Evolutionary conservation across 1,139 yeast species (phyloP), one percentile per base, ranked within the genome.

Genomic region (Ogataea hybrid): DNA sequence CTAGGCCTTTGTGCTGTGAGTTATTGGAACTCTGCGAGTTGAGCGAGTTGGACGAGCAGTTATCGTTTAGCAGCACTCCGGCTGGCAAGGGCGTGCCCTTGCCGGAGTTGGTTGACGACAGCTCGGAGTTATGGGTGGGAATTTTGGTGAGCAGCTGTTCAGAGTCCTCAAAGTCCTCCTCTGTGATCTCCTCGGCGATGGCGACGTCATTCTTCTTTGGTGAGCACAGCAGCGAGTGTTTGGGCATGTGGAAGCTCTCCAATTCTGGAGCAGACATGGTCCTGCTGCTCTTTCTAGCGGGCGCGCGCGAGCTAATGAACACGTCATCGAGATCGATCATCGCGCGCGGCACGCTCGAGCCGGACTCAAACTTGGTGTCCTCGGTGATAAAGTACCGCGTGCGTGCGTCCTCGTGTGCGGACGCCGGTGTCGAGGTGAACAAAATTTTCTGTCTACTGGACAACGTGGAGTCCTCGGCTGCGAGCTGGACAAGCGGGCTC

Each of bases 271-370:
- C 51, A 12, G 57, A 49, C 47, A 44, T 41, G 16, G 51, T 35
- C 20, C 50, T 41, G 28, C 44, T 40, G 34, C 25, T 44, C 38
- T 41, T 49, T 32, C 29, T 43, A 6, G 31, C 17, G 10, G 23
- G 12, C 5, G 28, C 16, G 15, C 39, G 40, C n/a, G 44, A 34
- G 12, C 39, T 39, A 27, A 42, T 45, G 25, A 56, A 47, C 7
- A 61, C 52, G 40, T 59, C 64, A 42, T 62, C 64, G 37, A 62
- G 50, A 46, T 62, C 59, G 14, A 62, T 62, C 11, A 61, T 43
- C 2, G 65, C 61, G 32, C 60, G 54, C 1, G 65, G 65, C 21
- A 61, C 49, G 15, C 43, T 40, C 7, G 61, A 50, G 33, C 48
- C 47, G 28, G 43, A 41, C 18, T 59, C 53, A 36, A 54, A 58